phyloP scores from a whole-genome alignment of 805 yeast species.

The Dipodascus albidus region DNA sequence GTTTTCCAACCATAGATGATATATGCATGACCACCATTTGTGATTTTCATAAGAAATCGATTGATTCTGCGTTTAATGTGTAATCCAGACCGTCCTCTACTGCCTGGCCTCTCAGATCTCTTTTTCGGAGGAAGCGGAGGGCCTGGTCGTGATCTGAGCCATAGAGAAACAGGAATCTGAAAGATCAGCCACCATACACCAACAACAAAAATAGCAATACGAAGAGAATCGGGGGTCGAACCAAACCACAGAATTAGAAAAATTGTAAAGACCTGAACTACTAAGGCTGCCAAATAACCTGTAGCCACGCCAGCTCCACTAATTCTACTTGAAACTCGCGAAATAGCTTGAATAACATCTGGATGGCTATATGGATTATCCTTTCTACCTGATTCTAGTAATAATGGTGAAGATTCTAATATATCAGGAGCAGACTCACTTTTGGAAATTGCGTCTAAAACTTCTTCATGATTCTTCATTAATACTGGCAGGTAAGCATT shows the following conservation, averaged over 20 bases:
- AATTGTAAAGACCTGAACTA: conserved; percentile 55
- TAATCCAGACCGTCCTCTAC: neutral
- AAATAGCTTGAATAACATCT: neutral
- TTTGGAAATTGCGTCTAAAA: neutral
- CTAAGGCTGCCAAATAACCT: conserved; percentile 58
- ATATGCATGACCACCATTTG: conserved; percentile 20
- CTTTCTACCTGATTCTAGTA: neutral
- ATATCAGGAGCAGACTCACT: neutral
- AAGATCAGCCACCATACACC: conserved; percentile 73
- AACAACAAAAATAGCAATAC: conserved; percentile 48
- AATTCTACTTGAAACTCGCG: conserved; percentile 24
- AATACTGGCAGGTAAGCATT: conserved; percentile 60
- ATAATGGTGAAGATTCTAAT: neutral
- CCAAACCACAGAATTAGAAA: conserved; percentile 33
- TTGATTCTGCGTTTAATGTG: conserved; percentile 3
- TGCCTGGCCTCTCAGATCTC: conserved; percentile 1
- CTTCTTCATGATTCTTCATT: conserved; percentile 23
- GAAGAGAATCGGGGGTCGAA: conserved; percentile 33
- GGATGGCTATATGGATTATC: neutral
- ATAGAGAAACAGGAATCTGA: conserved; percentile 46
- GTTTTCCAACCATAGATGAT: conserved; percentile 53
- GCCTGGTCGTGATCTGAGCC: conserved; percentile 37
- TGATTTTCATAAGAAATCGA: conserved; percentile 5
- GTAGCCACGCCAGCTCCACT: conserved; percentile 62
- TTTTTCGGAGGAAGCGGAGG: conserved; percentile 22